Conservation (phyloP, 768 basidiomycete genomes). For the Suillus clintonianus region DNA sequence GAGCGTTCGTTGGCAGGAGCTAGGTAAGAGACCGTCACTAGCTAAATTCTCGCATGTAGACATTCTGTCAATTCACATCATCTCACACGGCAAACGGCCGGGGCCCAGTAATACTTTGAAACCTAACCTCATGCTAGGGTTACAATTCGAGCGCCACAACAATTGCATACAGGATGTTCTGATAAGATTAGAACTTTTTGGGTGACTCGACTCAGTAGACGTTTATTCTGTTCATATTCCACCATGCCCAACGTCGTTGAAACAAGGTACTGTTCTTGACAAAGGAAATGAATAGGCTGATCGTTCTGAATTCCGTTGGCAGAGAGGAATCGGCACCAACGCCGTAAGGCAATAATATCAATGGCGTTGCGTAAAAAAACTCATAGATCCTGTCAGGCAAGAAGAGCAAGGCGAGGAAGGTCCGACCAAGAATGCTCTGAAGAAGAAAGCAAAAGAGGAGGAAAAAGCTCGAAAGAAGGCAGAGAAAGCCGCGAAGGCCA, state of each 20-base stretch:
- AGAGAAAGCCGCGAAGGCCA: slow-evolving; percentile 79
- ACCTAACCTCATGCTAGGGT: slow-evolving; percentile 24
- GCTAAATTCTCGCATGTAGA: neutral
- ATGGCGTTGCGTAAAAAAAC: neutral
- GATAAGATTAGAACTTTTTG: slow-evolving; percentile 22
- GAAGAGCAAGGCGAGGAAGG: slow-evolving; percentile 39
- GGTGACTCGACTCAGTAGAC: slow-evolving; percentile 5
- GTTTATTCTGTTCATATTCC: neutral
- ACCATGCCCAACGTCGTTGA: slow-evolving; percentile 16
- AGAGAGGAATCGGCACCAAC: neutral
- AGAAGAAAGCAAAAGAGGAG: slow-evolving; percentile 87
- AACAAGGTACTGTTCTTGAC: neutral
- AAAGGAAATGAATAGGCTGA: neutral
- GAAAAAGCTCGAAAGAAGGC: slow-evolving; percentile 90
- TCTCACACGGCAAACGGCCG: slow-evolving; percentile 2
- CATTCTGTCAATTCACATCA: slow-evolving; percentile 2
- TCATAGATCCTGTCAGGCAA: neutral
- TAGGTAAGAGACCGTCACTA: neutral
- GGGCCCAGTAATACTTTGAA: neutral
- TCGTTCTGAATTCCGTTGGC: neutral
- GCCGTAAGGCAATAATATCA: neutral
- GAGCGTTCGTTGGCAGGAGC: neutral
- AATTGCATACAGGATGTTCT: neutral
- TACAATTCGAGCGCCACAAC: neutral
- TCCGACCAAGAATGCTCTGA: slow-evolving; percentile 85